phyloP scores from a whole-genome alignment of 768 basidiomycete species.

The Suillus paluster region DNA sequence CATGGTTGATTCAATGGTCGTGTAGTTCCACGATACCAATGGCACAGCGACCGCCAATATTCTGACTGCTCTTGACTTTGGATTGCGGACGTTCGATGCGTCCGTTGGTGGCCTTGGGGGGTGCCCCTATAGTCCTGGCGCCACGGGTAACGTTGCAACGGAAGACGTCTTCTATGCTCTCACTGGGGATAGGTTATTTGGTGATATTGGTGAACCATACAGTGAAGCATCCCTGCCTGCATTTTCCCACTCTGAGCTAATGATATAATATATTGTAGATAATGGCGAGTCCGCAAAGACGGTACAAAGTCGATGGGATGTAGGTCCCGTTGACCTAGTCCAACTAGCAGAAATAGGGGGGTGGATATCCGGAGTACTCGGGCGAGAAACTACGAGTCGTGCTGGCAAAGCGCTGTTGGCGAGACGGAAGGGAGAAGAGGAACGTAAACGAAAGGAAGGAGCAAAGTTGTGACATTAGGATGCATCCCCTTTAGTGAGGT shows the following conservation, averaged over 20 bases:
- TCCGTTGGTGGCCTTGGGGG: constrained; percentile 91
- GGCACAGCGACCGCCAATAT: constrained; percentile 84
- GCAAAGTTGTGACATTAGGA: background rate
- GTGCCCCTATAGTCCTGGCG: constrained; percentile 95
- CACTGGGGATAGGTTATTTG: constrained; percentile 58
- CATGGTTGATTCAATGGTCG: background rate
- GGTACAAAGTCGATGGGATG: constrained; percentile 24
- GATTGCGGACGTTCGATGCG: constrained; percentile 81
- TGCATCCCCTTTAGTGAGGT: background rate
- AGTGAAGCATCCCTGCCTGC: background rate
- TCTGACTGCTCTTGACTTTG: constrained; percentile 68
- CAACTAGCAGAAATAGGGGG: constrained; percentile 74
- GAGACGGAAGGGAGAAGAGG: constrained; percentile 41
- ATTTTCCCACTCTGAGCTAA: background rate
- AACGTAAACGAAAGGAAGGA: constrained; percentile 1
- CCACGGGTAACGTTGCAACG: constrained; percentile 93
- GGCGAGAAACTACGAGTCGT: constrained; percentile 72
- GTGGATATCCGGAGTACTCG: constrained; percentile 78
- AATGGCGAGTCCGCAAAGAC: background rate
- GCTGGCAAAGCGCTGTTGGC: constrained; percentile 76
- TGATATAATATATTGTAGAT: background rate
- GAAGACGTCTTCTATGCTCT: constrained; percentile 91
- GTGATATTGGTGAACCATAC: constrained; percentile 45
- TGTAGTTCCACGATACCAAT: constrained; percentile 88
- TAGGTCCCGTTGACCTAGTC: constrained; percentile 60